Percentiles rank a stretch among this genome's conserved stretches.
Evolutionary conservation across 2,329 filamentous ascomycete species (phyloP).

Genomic region (Neonectria hederae): DNA sequence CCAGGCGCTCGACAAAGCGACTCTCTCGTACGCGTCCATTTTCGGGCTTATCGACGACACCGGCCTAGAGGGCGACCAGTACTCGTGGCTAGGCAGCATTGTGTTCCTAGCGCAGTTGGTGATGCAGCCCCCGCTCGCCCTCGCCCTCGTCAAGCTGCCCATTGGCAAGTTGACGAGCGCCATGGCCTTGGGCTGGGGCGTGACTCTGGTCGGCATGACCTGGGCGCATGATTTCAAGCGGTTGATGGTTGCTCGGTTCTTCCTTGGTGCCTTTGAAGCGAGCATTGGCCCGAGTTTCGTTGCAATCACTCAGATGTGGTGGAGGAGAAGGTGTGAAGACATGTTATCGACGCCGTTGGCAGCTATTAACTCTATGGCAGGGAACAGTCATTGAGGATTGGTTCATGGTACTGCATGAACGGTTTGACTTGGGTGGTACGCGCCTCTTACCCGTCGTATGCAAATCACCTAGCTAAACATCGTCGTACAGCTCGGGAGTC

Average conservation of each 20-base stretch:
- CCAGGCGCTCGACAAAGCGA: constrained; percentile 71
- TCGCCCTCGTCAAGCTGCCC: constrained; percentile 67
- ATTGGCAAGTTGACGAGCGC: constrained; percentile 69
- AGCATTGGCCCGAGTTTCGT: constrained; percentile 60
- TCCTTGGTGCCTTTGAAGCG: constrained; percentile 67
- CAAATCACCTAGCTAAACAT: not conserved
- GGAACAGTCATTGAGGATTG: constrained; percentile 66
- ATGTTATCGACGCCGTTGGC: not conserved
- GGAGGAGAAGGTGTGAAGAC: constrained; percentile 55
- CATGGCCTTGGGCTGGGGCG: constrained; percentile 64
- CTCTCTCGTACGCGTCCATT: constrained; percentile 68
- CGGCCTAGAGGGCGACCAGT: constrained; percentile 64
- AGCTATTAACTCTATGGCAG: constrained; percentile 32
- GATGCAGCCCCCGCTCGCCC: constrained; percentile 65
- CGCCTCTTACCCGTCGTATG: not conserved
- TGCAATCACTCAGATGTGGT: constrained; percentile 71
- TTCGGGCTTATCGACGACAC: constrained; percentile 70
- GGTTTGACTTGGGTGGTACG: constrained; percentile 64
- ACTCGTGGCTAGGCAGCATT: constrained; percentile 69
- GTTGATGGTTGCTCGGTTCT: constrained; percentile 62
- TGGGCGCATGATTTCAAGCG: constrained; percentile 59
- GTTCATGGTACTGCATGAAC: constrained; percentile 70
- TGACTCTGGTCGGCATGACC: constrained; percentile 61
- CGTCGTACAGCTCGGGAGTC: constrained; percentile 55
- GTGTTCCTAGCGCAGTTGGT: constrained; percentile 68